A percentile compares a stretch with the other conserved stretches of the same genome.
Conservation (phyloP, 805 yeast genomes). For the Zygosaccharomyces gambellarensis region DNA sequence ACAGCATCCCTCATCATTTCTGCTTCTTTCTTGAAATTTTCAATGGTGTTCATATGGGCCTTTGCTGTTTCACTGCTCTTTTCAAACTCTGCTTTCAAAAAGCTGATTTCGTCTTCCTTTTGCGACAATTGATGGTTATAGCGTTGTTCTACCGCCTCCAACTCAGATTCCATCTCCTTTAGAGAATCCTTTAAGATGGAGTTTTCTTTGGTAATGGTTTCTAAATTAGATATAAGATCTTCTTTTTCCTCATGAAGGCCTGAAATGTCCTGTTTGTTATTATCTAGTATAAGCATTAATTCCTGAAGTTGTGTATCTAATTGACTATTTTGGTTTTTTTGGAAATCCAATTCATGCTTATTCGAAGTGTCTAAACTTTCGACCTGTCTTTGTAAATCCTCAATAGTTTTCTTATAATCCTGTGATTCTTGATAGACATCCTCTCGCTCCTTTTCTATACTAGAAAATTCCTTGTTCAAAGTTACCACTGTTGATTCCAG, state of each 20-base stretch:
- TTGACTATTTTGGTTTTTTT: constrained; percentile 17
- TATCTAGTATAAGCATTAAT: constrained; percentile 36
- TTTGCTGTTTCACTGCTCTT: constrained; percentile 17
- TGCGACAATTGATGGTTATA: constrained; percentile 24
- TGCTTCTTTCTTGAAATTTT: constrained; percentile 25
- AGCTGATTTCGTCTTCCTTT: constrained; percentile 24
- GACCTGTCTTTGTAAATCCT: constrained; percentile 37
- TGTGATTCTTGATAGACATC: constrained; percentile 52
- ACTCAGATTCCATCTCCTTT: constrained; percentile 37
- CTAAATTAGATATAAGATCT: constrained; percentile 33
- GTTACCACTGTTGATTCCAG: constrained; percentile 32
- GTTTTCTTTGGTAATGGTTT: constrained; percentile 10
- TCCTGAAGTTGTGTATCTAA: constrained; percentile 35
- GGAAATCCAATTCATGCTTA: constrained; percentile 30
- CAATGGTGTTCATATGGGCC: constrained; percentile 13
- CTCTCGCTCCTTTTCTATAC: constrained; percentile 49
- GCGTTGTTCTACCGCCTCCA: constrained; percentile 19
- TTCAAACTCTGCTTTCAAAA: constrained; percentile 29
- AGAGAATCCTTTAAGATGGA: constrained; percentile 27
- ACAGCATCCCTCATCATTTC: constrained; percentile 20
- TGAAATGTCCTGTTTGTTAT: constrained; percentile 31
- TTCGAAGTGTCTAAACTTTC: constrained; percentile 38
- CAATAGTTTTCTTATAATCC: constrained; percentile 39
- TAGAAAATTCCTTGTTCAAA: constrained; percentile 40
- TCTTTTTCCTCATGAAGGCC: constrained; percentile 36